Evolutionary conservation across 202 grass and related monocot genomes (phyloP), one percentile per base, ranked within the genome.

Genomic region (Elaeis oleifera): DNA sequence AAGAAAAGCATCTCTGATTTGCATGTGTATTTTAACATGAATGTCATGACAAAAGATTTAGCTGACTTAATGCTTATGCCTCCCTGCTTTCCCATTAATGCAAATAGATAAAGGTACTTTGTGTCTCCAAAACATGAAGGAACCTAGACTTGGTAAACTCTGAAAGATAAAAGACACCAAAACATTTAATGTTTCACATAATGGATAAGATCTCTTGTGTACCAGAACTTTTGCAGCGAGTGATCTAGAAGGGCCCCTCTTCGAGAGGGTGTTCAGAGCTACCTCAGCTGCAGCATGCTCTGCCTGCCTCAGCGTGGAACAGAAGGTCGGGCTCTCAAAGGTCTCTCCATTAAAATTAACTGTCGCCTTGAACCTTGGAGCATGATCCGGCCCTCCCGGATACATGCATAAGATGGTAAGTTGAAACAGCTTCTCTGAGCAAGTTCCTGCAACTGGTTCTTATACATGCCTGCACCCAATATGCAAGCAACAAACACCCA

Each of bases 401-500:
- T 63, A 50, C 86, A 85, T 0, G 75, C 75, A 14, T 90, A 90
- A 51, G 86, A 90, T 0, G 86, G 86, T 65, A 90, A 63, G 61
- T 90, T 85, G 79, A 90, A 90, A 64, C 86, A 90, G 69, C 86
- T 85, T 77, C 86, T 79, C 68, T 90, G 86, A 17, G 86, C 86
- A 79, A 90, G 81, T 71, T 90, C 86, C 67, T 85, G 86, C 8
- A 90, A 82, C 53, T 90, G 86, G 60, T 90, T 90, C 68, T 90
- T 90, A 22, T 79, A 82, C 86, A 90, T 90, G 29, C 53, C 64
- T 85, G 75, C 52, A 63, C 44, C 62, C 11, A 51, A 64, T 44
- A 44, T 14, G 36, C 36, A 44, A 44, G 0, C 36, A 44, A 44
- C 36, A 44, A 14, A 9, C 9, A 44, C 36, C 36, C 6, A 44